Conservation (phyloP, 768 basidiomycete genomes). For the Suillus paluster region DNA sequence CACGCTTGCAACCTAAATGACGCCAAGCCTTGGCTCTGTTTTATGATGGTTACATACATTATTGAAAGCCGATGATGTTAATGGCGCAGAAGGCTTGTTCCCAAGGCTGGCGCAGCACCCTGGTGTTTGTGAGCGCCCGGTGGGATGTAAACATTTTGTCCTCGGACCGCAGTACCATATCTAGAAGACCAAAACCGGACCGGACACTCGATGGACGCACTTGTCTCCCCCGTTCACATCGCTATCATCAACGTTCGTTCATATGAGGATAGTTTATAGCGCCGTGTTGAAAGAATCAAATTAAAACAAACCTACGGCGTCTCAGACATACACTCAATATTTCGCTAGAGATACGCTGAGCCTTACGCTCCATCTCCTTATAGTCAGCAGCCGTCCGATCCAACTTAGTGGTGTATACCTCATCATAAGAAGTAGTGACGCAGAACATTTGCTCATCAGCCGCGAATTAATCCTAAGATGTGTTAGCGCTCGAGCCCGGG, state of each 20-base stretch:
- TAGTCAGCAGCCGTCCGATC: slow-evolving; percentile 85
- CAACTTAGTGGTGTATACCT: slow-evolving; percentile 92
- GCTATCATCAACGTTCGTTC: slow-evolving; percentile 65
- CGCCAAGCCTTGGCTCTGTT: no score
- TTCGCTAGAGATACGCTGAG: slow-evolving; percentile 88
- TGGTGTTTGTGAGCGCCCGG: slow-evolving; percentile 75
- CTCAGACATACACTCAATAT: slow-evolving; percentile 73
- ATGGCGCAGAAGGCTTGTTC: slow-evolving; percentile 56
- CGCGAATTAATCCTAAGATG: slow-evolving; percentile 89
- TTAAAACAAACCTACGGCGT: slow-evolving; percentile 7
- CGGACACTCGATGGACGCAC: slow-evolving; percentile 79
- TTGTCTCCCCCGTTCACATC: slow-evolving; percentile 94
- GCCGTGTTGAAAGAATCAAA: slow-evolving; percentile 44
- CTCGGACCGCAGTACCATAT: slow-evolving; percentile 91
- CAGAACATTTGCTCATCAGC: slow-evolving; percentile 94
- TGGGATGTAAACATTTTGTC: slow-evolving; percentile 90
- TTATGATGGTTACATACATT: slow-evolving; percentile 49
- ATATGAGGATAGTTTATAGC: slow-evolving; percentile 79
- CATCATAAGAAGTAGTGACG: slow-evolving; percentile 87
- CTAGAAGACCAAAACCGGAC: slow-evolving; percentile 93
- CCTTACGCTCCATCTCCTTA: slow-evolving; percentile 86
- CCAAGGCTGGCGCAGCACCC: slow-evolving; percentile 24
- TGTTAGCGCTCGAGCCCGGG: slow-evolving; percentile 44
- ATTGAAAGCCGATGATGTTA: slow-evolving; percentile 42
- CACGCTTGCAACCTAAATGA: no score